Percentiles rank a stretch among this genome's conserved stretches.
Evolutionary conservation across 352 stramenopile species (phyloP).

Genomic region (Phytopythium sindhum): DNA sequence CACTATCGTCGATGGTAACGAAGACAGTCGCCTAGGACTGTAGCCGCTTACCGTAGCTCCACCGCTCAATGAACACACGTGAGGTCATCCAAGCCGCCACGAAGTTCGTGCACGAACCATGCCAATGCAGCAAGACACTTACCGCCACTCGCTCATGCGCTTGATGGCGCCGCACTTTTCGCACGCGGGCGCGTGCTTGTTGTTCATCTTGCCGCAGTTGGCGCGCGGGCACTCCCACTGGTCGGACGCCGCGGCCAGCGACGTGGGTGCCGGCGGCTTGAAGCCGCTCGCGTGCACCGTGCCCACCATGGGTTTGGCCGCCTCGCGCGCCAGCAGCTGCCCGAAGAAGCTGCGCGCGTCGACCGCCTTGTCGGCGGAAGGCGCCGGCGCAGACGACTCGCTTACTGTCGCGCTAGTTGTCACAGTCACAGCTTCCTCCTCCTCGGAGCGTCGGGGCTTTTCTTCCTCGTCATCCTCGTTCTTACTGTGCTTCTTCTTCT

Average conservation of each 20-base stretch:
- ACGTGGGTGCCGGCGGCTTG: constrained; percentile 15
- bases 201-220: constrained; percentile 66
- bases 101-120: not conserved
- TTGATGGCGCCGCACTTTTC: constrained; percentile 80
- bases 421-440: not conserved
- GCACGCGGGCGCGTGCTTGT: constrained; percentile 52
- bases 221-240: constrained; percentile 72
- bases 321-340: constrained; percentile 57
- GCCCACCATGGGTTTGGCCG: constrained; percentile 48
- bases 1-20: too few relatives aligned
- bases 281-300: constrained; percentile 56
- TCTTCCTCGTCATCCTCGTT: not conserved
- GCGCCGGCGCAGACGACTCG: not conserved
- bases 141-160: constrained; percentile 73
- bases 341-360: constrained; percentile 63
- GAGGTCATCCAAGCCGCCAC: too few relatives aligned
- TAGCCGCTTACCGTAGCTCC: too few relatives aligned
- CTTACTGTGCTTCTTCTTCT: constrained; percentile 4
- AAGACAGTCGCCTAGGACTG: too few relatives aligned
- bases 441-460: not conserved
- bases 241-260: constrained; percentile 28
- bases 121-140: not conserved
- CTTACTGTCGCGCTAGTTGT: not conserved
- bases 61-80: too few relatives aligned
- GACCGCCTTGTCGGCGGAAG: not conserved